Base-by-base conservation (phyloP, 2,329 filamentous ascomycete species). In the Exophiala oligosperma region DNA sequence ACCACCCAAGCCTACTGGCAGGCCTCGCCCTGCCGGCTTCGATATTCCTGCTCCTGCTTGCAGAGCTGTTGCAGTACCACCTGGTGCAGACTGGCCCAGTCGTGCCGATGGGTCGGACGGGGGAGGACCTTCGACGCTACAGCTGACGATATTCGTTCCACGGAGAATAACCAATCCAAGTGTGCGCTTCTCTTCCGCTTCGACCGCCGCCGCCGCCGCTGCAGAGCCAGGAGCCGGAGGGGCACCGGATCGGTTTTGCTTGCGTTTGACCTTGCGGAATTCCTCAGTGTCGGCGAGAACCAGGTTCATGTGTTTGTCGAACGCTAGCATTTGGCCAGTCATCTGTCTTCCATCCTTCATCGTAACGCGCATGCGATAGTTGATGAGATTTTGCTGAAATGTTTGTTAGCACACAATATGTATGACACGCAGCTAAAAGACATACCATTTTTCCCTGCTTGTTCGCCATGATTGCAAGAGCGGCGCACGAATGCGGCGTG, bases 271-370 rank as follows among this genome's bases (percentile, higher is more conserved):
- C 72, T 89, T 89, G 74, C 92, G 90, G 77, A 96, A 97, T 76
- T 97, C 93, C 84, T 99, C 94, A 67, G 94, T 97, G 72, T 99
- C 94, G 77, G 93, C 94, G 63, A 99, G 89, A 62, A 99, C 94
- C 66, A 99, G 85, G 76, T 99, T 99, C 94, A 99, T 99, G 77
- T 99, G 94, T 85, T 97, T 97, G 77, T 99, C 94, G 71, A 97
- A 99, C 54, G 94, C 94, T 67, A 99, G 85, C 91, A 99, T 96
- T 76, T 97, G 92, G 62, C 92, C 94, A 41, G 92, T 92, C 87
- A 99, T 95, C 76, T 97, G 91, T 71, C 94, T 88, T 65, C 91
- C 91, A 79, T 99, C 94, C 72, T 91, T 91, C 74, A 99, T 84
- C 56, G 92, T 97, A 65, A 97, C 89, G 73, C 93, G 89, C 92